Base-by-base conservation (phyloP, 768 basidiomycete species). In the Lactarius akahatsu region DNA sequence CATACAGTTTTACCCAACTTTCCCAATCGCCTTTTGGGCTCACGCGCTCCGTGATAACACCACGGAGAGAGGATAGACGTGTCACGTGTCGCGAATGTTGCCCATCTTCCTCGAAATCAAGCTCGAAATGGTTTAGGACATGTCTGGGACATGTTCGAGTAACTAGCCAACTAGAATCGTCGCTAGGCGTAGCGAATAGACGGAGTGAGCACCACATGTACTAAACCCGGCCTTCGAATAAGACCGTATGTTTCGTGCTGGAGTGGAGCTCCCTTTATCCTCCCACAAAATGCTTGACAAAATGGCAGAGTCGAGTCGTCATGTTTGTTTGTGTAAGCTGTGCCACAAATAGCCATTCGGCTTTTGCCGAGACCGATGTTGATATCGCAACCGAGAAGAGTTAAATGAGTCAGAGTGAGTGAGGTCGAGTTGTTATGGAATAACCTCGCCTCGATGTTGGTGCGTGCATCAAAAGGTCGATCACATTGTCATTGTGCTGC, bases 401-500 rank as follows among this genome's bases (percentile, higher is more conserved):
- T 40, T 23, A 16, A 23, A 40, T 41, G 57, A 58, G 36, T 58
- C 57, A 36, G 28, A 30, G 28, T 32, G 56, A 30, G 23, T 58
- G 47, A 23, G 34, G 56, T 38, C 56, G 13, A 6, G 26, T 36
- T 15, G 59, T 28, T 54, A 34, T 57, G 38, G n/a, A n/a, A n/a
- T 26, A 2, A 28, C 28, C 16, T 4, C 34, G 61, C 52, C 61
- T 62, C 63, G 57, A 38, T 64, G 57, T 50, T 36, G 20, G 0
- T 52, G 63, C 63, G 57, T 64, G 56, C 15, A 63, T 63, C 62
- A 63, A 63, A 43, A 18, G 34, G 47, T 38, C 41, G 34, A 34
- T 41, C 40, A 43, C 45, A 26, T 32, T 20, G 40, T 23, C 32
- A 36, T 57, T 16, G 30, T 26, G 57, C n/a, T 13, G 47, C 28